A percentile compares a stretch with the other conserved stretches of the same genome.
Conservation (phyloP, 2,329 filamentous ascomycete genomes). For the Chrysoporthe cubensis region DNA sequence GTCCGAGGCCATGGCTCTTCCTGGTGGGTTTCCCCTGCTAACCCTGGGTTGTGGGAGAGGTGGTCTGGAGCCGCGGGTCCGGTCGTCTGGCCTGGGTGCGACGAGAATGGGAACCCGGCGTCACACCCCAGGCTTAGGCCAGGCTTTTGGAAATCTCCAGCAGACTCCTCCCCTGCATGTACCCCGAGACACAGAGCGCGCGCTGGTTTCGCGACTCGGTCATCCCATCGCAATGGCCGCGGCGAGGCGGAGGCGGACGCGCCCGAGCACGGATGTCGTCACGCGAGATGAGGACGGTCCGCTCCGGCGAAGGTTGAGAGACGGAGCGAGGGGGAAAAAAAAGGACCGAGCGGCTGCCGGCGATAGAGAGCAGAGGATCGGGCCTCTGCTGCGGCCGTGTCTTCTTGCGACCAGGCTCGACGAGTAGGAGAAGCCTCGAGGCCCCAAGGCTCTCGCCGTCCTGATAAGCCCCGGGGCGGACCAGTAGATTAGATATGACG, state of each 20-base stretch:
- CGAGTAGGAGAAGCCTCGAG: neutral
- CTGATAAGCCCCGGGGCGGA: neutral
- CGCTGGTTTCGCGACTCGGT: neutral
- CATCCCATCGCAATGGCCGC: neutral
- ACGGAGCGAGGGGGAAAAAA: neutral
- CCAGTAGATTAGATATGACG: conserved; percentile 2
- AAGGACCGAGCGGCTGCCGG: neutral
- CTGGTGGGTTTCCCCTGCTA: neutral
- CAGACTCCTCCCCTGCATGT: neutral
- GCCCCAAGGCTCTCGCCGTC: neutral
- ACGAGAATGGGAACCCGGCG: neutral
- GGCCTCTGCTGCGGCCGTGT: neutral
- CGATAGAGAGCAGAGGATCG: neutral
- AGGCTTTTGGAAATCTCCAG: neutral
- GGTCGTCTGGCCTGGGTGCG: neutral
- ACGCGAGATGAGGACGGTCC: neutral
- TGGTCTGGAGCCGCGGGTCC: neutral
- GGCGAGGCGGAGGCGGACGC: neutral
- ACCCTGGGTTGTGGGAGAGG: neutral
- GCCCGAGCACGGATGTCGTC: neutral
- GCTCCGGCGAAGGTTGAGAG: neutral
- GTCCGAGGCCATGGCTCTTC: conserved; percentile 41
- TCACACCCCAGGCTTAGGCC: too few species aligned
- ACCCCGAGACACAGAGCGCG: conserved; percentile 2
- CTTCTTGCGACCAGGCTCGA: neutral